A percentile compares a stretch with the other conserved stretches of the same genome.
Conservation (phyloP, 768 basidiomycete species). For the Royoungia palumana region DNA sequence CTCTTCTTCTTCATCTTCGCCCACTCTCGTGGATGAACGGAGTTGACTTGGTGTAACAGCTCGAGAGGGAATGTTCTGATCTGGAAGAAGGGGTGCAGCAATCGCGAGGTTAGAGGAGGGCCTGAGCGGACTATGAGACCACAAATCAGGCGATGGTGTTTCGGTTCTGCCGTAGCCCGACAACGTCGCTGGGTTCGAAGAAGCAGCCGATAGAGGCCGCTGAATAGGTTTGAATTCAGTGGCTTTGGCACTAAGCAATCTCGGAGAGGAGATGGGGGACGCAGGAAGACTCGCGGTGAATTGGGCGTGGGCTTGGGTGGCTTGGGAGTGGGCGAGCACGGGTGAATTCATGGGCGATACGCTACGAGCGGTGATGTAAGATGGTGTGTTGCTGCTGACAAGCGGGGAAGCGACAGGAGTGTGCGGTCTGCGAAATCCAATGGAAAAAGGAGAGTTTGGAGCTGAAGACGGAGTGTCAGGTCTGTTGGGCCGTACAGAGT, state of each 20-base stretch:
- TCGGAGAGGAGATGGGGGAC: constrained; percentile 81
- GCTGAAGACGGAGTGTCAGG: constrained; percentile 76
- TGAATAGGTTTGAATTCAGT: constrained; percentile 84
- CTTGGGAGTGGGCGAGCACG: constrained; percentile 53
- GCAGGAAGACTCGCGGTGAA: constrained; percentile 79
- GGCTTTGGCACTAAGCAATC: constrained; percentile 86
- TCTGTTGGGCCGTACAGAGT: constrained; percentile 62
- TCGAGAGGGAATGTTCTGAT: constrained; percentile 48
- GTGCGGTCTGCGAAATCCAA: constrained; percentile 74
- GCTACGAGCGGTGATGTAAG: constrained; percentile 55
- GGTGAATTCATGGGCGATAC: constrained; percentile 65
- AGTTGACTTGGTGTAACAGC: constrained; percentile 69
- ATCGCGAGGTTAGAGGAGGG: constrained; percentile 86
- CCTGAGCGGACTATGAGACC: constrained; percentile 70
- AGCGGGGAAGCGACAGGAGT: constrained; percentile 77
- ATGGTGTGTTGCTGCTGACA: constrained; percentile 50
- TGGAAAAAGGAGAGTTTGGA: constrained; percentile 72
- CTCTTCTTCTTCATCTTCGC: constrained; percentile 69
- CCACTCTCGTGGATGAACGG: constrained; percentile 58
- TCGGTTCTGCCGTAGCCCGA: constrained; percentile 53
- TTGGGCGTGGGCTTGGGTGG: constrained; percentile 54
- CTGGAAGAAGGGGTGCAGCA: constrained; percentile 83
- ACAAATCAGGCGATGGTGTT: constrained; percentile 86
- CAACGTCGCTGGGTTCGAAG: constrained; percentile 53
- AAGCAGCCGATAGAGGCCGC: constrained; percentile 70